These are phyloP conservation scores for Huiozyma sinensis DNA, from an alignment of 805 yeast species.

Conservation along the genomic window DNA sequence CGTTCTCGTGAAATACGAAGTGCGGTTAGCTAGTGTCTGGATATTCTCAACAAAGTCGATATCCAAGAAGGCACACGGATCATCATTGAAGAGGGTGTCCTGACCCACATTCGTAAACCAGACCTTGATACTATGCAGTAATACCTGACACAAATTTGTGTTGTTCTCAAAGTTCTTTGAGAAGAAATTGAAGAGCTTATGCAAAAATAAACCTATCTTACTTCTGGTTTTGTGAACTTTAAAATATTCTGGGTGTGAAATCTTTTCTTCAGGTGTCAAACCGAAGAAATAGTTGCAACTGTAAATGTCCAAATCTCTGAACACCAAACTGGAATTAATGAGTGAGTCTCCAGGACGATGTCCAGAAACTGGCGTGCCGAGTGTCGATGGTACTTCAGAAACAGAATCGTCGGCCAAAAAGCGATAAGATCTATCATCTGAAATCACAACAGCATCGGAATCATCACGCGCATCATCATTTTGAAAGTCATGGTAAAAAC, in stretches of 20 bases:
- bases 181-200: slow-evolving; percentile 41
- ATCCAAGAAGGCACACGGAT: slow-evolving; percentile 43
- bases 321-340: slow-evolving; percentile 44
- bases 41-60: slow-evolving; percentile 46
- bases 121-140: slow-evolving; percentile 52
- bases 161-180: slow-evolving; percentile 47
- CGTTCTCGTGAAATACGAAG: slow-evolving; percentile 67
- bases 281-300: slow-evolving; percentile 59
- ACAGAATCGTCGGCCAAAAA: slow-evolving; percentile 33
- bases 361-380: slow-evolving; percentile 29
- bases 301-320: slow-evolving; percentile 51
- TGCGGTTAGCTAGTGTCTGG: slow-evolving; percentile 52
- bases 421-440: slow-evolving; percentile 11
- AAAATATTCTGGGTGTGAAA: slow-evolving; percentile 33
- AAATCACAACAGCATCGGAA: slow-evolving; percentile 17
- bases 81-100: slow-evolving; percentile 49
- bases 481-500: slow-evolving; percentile 15
- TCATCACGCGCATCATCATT: slow-evolving; percentile 8
- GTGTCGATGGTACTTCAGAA: slow-evolving; percentile 32
- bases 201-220: slow-evolving; percentile 53
- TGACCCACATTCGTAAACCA: slow-evolving; percentile 79
- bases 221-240: slow-evolving; percentile 52
- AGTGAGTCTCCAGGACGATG: slow-evolving; percentile 30
- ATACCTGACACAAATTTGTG: slow-evolving; percentile 47
- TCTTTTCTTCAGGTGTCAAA: slow-evolving; percentile 36